Conservation (phyloP, 331 rosid genomes). For the Acacia pycnantha region DNA sequence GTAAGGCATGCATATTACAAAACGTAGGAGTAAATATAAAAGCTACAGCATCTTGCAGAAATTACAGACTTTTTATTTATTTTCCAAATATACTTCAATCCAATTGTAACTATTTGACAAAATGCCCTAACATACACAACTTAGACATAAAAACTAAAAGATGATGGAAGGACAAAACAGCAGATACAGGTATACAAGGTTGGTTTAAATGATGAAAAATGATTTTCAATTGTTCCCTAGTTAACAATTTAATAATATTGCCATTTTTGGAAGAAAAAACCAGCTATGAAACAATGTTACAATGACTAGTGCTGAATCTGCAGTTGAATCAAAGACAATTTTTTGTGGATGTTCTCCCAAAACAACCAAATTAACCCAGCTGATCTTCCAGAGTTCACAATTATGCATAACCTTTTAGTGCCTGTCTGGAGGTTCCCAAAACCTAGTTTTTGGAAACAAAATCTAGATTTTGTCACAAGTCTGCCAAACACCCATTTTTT, state of each 20-base stretch:
- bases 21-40: not conserved
- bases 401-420: conserved; percentile 6
- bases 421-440: no score
- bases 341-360: not conserved
- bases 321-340: not conserved
- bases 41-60: not conserved
- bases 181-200: not conserved
- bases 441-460: no score
- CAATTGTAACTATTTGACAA: not conserved
- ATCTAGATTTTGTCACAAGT: no score
- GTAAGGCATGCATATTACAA: conserved; percentile 13
- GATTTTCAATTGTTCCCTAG: not conserved
- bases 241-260: not conserved
- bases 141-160: conserved; percentile 3
- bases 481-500: no score
- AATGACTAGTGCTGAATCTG: not conserved
- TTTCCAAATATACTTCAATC: not conserved
- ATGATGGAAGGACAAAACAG: not conserved
- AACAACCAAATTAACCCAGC: conserved; percentile 5
- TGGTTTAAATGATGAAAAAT: not conserved
- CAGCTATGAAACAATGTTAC: not conserved
- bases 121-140: not conserved
- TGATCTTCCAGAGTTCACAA: conserved; percentile 14
- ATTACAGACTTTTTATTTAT: not conserved
- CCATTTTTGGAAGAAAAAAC: not conserved